Conservation (phyloP, 1,284 basidiomycete genomes). For the Ceratobasidium sp. region DNA sequence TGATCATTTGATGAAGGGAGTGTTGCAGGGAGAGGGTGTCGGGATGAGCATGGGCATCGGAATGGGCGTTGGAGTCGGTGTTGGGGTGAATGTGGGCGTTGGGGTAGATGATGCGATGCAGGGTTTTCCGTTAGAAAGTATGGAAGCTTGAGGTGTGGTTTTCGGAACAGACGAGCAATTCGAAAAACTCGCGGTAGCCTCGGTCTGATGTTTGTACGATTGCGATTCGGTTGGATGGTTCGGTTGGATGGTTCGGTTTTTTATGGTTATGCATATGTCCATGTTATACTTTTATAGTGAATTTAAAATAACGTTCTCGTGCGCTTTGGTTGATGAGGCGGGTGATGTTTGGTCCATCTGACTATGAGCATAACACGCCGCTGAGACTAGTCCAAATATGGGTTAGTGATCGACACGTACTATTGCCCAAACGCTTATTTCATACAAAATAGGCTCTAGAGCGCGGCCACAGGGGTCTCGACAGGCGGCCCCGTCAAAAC, state of each 20-base stretch:
- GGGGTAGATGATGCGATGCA: slow-evolving; percentile 15
- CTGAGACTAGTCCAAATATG: too few species aligned
- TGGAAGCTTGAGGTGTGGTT: neutral
- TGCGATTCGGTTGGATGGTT: too few species aligned
- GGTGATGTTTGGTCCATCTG: neutral
- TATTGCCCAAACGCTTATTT: too few species aligned
- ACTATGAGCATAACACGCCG: slow-evolving; percentile 10
- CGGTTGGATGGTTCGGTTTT: neutral
- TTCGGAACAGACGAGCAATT: too few species aligned
- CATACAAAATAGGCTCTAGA: too few species aligned
- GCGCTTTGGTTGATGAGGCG: slow-evolving; percentile 1
- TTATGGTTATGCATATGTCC: slow-evolving; percentile 17
- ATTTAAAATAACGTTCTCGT: neutral
- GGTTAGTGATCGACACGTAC: too few species aligned
- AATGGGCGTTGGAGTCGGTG: neutral
- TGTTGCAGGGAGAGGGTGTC: slow-evolving; percentile 63
- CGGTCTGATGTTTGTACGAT: too few species aligned
- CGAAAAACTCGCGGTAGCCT: too few species aligned
- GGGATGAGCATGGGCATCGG: slow-evolving; percentile 2
- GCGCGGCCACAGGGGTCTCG: too few species aligned
- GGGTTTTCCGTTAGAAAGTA: slow-evolving; percentile 14
- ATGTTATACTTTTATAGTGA: slow-evolving; percentile 10
- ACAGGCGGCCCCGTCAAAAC: too few species aligned
- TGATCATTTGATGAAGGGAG: slow-evolving; percentile 73
- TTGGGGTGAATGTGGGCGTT: neutral